Conservation (phyloP, 805 yeast genomes). For the Metschnikowia dekortorum region DNA sequence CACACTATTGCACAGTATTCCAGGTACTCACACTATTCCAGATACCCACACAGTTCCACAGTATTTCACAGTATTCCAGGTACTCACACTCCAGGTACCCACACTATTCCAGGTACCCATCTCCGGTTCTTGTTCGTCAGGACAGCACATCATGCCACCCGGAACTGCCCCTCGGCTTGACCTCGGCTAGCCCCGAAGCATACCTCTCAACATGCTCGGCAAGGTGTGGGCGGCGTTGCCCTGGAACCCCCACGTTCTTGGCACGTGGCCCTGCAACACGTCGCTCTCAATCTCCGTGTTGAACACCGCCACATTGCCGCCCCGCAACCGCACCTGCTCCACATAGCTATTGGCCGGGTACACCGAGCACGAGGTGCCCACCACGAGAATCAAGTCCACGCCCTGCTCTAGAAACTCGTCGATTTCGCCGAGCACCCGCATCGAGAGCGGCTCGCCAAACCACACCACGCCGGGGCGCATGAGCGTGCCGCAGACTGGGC, state of each 20-base stretch:
- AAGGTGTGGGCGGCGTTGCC: conserved; percentile 77
- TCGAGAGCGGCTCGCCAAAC: conserved; percentile 88
- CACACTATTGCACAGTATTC: too few species aligned
- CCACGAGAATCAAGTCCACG: conserved; percentile 72
- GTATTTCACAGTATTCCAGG: too few species aligned
- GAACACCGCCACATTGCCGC: conserved; percentile 82
- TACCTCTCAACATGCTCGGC: conserved; percentile 49
- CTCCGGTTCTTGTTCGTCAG: too few species aligned
- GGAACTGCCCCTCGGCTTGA: too few species aligned
- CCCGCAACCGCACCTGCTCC: conserved; percentile 64
- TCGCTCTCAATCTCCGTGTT: conserved; percentile 60
- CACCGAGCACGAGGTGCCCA: conserved; percentile 80
- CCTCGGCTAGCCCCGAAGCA: too few species aligned
- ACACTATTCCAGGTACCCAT: too few species aligned
- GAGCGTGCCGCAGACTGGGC: conserved; percentile 65
- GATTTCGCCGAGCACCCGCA: conserved; percentile 56
- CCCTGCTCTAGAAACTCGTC: conserved; percentile 61
- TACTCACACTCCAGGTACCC: too few species aligned
- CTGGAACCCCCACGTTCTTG: conserved; percentile 60
- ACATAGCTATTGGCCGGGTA: conserved; percentile 95
- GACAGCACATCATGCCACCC: too few species aligned
- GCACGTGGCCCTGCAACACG: conserved; percentile 37
- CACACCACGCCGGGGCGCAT: conserved; percentile 89
- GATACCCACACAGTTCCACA: too few species aligned
- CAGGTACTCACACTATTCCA: too few species aligned